Base-by-base conservation (phyloP, 2,329 filamentous ascomycete species). In the Aspergillus neoniger region DNA sequence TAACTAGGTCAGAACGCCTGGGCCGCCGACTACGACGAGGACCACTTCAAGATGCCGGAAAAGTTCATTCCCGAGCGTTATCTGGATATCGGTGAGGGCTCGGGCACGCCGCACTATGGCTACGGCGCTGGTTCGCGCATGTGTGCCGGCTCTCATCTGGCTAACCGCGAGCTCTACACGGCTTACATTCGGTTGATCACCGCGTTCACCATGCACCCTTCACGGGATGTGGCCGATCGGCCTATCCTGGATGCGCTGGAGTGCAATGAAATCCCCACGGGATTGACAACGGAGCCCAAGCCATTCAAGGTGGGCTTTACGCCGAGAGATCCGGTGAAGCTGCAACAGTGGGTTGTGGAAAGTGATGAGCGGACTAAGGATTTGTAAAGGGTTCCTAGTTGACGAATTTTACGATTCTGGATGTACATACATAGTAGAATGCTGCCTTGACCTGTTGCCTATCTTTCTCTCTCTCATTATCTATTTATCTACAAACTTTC, bases 41-140 rank as follows among this genome's bases (percentile, higher is more conserved):
- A 77, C 0, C 89, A 91, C 70, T 92, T 91, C 79, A 84, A 86
- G 63, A 73, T 85, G 28, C 85, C 90, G 0, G 63, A 82, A 28
- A 75, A 79, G 6, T 92, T 92, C 72, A 79, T 86, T n/a, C 88
- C 89, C 0, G 89, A 92, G 64, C 84, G 90, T 25, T 92, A 89
- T 70, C 77, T 92, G 10, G 74, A 86, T 55, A 79, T 81, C 47
- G 76, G 66, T 21, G 83, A 79, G 52, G 76, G 74, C 4, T 72
- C 77, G 0, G 86, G 86, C 7, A 87, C 85, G 1, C 84, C 83
- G 0, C 86, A 88, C 68, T 87, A 85, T 67, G 84, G 77, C 9
- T 89, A 86, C 63, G 86, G 87, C 2, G 85, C 86, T 0, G 86
- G 87, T 2, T 84, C 82, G 2, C 80, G 86, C 39, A 87, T 88